Conservation (phyloP, 768 basidiomycete species). For the Mycena capillaripes region DNA sequence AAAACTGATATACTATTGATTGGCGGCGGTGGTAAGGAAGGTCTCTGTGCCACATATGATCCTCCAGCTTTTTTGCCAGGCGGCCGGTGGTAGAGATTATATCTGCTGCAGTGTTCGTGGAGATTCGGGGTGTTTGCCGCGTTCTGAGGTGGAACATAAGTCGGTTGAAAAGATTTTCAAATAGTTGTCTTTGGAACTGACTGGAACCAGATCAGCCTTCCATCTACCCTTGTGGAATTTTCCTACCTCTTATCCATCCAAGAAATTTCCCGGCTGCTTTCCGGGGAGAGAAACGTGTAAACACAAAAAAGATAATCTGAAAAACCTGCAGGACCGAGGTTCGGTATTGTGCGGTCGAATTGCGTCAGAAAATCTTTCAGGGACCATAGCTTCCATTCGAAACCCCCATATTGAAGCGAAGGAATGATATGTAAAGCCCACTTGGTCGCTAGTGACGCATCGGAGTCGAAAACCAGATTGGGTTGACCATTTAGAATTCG, state of each 20-base stretch:
- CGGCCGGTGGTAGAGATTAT: not conserved
- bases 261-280: not conserved
- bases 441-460: not conserved
- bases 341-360: not conserved
- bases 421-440: not conserved
- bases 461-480: not conserved
- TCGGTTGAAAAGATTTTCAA: not conserved
- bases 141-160: no score
- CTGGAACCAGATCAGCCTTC: not conserved
- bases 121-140: not conserved
- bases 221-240: no score
- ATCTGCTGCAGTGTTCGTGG: not conserved
- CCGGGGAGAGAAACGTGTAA: not conserved
- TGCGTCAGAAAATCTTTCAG: not conserved
- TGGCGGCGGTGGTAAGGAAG: no score
- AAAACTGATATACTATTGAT: not conserved
- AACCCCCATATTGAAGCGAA: not conserved
- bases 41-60: no score
- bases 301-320: not conserved
- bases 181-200: not conserved
- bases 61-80: no score
- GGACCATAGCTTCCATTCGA: not conserved
- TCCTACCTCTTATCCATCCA: not conserved
- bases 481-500: not conserved
- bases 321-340: not conserved